Evolutionary conservation across 192 early-diverging fungal species (phyloP).

Genomic region (Mortierella antarctica): DNA sequence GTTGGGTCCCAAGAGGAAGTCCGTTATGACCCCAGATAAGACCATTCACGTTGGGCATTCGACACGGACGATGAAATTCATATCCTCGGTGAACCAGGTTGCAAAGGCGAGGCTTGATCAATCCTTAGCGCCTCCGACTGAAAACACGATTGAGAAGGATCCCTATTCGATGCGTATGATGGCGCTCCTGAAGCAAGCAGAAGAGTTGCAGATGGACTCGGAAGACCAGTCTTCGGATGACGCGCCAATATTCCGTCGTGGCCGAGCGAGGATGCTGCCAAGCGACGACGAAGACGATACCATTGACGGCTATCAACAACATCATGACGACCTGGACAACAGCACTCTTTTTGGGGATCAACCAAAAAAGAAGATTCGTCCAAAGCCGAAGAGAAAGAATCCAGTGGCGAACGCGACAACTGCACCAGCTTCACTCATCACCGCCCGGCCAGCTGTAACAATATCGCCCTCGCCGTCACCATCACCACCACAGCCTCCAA

Average conservation of each 20-base stretch:
- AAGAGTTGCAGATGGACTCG: background rate
- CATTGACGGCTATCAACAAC: background rate
- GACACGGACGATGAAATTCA: constrained; percentile 18
- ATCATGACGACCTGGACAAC: background rate
- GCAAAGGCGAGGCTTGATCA: constrained; percentile 7
- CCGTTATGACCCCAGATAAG: background rate
- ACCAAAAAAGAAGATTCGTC: background rate
- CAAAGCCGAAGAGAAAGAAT: background rate
- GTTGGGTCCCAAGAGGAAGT: background rate
- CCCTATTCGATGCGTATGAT: constrained; percentile 23
- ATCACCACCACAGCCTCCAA: background rate
- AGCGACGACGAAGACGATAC: background rate
- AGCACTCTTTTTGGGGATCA: background rate
- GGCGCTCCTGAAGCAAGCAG: constrained; percentile 14
- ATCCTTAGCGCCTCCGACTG: background rate
- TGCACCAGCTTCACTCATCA: too few species aligned
- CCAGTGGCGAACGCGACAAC: too few species aligned
- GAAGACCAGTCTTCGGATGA: background rate
- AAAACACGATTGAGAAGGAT: constrained; percentile 1
- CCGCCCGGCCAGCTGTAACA: background rate
- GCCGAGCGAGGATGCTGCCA: background rate
- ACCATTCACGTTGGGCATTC: constrained; percentile 25
- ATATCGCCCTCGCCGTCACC: background rate
- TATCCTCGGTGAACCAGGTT: constrained; percentile 7
- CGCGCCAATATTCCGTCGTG: background rate